These are phyloP conservation scores for Phytophthora pistaciae DNA, from an alignment of 352 stramenopile species.

Conservation along the genomic window DNA sequence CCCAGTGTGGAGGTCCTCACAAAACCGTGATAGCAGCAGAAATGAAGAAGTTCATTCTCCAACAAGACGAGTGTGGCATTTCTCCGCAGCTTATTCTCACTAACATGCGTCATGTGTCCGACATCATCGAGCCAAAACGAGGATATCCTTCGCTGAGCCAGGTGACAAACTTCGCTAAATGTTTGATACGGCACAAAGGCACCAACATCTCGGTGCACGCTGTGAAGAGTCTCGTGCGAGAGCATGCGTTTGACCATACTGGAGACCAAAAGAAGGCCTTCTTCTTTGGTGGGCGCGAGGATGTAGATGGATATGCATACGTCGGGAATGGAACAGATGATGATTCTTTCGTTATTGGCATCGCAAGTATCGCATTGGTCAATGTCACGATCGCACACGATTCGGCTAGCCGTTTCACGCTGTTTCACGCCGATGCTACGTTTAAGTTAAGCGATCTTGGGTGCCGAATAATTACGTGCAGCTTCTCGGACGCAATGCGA, in stretches of 20 bases:
- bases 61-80: background rate
- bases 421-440: background rate
- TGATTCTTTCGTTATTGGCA: background rate
- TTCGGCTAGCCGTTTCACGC: background rate
- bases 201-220: background rate
- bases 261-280: background rate
- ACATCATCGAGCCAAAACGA: background rate
- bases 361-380: background rate
- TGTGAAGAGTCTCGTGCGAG: background rate
- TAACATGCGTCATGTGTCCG: background rate
- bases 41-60: background rate
- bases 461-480: background rate
- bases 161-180: background rate
- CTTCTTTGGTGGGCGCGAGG: background rate
- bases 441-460: background rate
- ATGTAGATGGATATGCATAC: background rate
- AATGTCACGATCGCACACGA: background rate
- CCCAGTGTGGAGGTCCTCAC: too few relatives aligned
- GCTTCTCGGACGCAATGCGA: background rate
- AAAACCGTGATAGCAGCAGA: too few relatives aligned
- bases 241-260: too few relatives aligned
- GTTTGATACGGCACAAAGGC: background rate
- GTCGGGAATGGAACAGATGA: background rate
- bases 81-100: background rate
- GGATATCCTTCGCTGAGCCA: background rate